Percentiles rank a stretch among this genome's conserved stretches.
Evolutionary conservation across 768 basidiomycete species (phyloP).

Genomic region (Kwoniella sp.): DNA sequence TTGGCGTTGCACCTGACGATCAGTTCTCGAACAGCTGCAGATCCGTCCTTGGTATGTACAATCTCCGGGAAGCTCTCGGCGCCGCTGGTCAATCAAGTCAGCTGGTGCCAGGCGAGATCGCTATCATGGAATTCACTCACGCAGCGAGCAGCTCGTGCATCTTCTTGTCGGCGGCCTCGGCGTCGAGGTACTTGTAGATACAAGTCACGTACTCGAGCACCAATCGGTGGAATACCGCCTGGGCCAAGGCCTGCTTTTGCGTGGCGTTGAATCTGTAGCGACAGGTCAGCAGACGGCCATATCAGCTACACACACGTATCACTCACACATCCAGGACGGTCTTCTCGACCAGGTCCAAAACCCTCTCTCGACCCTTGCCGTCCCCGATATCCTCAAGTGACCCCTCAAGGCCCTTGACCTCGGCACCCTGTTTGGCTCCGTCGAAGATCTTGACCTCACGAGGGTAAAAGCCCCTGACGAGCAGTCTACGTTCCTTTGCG

Average conservation of each 20-base stretch:
- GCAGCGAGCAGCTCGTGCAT: slow-evolving; percentile 75
- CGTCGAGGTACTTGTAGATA: slow-evolving; percentile 53
- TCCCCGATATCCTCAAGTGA: slow-evolving; percentile 60
- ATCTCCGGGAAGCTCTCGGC: slow-evolving; percentile 77
- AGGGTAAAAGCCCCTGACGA: slow-evolving; percentile 85
- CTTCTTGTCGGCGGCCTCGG: slow-evolving; percentile 66
- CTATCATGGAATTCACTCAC: slow-evolving; percentile 52
- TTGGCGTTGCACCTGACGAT: slow-evolving; percentile 78
- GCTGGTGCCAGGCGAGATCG: background rate
- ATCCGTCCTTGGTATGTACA: slow-evolving; percentile 90
- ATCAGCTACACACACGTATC: background rate
- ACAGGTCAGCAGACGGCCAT: background rate
- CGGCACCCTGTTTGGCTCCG: slow-evolving; percentile 30
- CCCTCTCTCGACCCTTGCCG: slow-evolving; percentile 61
- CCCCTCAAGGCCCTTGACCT: slow-evolving; percentile 57
- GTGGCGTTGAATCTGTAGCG: slow-evolving; percentile 74
- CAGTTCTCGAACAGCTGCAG: slow-evolving; percentile 78
- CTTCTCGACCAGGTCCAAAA: slow-evolving; percentile 66
- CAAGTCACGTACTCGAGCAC: slow-evolving; percentile 78
- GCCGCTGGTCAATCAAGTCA: slow-evolving; percentile 1
- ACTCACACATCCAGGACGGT: slow-evolving; percentile 71
- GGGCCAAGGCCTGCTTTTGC: slow-evolving; percentile 80
- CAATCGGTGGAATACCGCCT: slow-evolving; percentile 80
- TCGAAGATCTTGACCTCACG: slow-evolving; percentile 75
- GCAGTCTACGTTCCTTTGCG: slow-evolving; percentile 71